Evolutionary conservation across 1,284 basidiomycete genomes (phyloP).

Genomic region (Heliocybe sulcata): DNA sequence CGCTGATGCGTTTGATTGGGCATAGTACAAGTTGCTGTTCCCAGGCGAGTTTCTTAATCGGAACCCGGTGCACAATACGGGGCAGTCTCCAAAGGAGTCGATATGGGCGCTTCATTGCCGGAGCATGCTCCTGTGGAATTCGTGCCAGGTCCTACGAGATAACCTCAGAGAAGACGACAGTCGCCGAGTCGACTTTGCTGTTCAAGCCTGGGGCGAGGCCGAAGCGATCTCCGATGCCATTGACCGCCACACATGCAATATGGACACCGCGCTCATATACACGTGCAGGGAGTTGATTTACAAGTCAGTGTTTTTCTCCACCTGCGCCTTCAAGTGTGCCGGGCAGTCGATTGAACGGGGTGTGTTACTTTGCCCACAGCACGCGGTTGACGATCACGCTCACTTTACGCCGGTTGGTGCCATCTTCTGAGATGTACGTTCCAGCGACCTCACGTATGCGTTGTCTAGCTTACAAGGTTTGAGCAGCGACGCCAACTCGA

Average conservation of each 20-base stretch:
- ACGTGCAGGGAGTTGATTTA: constrained; percentile 65
- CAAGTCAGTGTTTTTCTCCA: constrained; percentile 43
- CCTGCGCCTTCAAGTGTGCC: constrained; percentile 8
- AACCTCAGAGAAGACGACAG: constrained; percentile 33
- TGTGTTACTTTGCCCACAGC: constrained; percentile 27
- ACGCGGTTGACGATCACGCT: constrained; percentile 61
- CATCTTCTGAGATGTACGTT: constrained; percentile 17
- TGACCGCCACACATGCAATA: constrained; percentile 58
- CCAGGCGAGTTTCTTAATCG: constrained; percentile 41
- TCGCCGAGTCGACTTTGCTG: constrained; percentile 39
- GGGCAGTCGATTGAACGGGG: background rate
- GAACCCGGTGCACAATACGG: constrained; percentile 28
- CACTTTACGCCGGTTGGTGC: constrained; percentile 54
- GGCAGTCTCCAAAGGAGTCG: constrained; percentile 56
- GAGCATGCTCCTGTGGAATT: constrained; percentile 71
- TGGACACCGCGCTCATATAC: constrained; percentile 59
- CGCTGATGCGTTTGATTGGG: constrained; percentile 25
- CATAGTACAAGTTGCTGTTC: constrained; percentile 45
- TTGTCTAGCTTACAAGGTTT: constrained; percentile 37
- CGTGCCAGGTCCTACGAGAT: constrained; percentile 31
- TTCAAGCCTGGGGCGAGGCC: constrained; percentile 55
- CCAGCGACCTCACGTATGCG: constrained; percentile 9
- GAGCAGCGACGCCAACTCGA: constrained; percentile 24
- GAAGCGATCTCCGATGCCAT: constrained; percentile 58
- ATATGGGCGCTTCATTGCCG: constrained; percentile 76